Conservation (phyloP, 228 moss, liverwort and hornwort genomes). For the Sphagnum fallax region DNA sequence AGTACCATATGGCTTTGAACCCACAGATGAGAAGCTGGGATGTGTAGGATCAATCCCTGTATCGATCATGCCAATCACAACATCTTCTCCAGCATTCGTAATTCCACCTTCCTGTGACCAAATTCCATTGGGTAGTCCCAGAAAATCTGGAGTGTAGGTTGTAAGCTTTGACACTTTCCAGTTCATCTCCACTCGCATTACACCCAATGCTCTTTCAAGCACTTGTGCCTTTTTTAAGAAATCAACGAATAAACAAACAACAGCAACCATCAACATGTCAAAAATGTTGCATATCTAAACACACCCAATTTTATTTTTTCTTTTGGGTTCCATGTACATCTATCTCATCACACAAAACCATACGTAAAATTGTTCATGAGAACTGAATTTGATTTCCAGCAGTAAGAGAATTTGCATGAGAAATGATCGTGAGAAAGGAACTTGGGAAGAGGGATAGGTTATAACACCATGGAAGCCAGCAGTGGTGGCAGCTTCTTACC, state of each 20-base stretch:
- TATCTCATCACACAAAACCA: not conserved
- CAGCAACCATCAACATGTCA: not conserved
- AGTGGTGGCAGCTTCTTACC: slow-evolving; percentile 18
- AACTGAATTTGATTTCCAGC: not conserved
- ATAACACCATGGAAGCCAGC: not conserved
- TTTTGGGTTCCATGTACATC: not conserved
- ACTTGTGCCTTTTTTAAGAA: slow-evolving; percentile 30
- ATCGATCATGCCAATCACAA: slow-evolving; percentile 37
- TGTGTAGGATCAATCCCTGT: slow-evolving; percentile 38
- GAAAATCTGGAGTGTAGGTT: slow-evolving; percentile 33
- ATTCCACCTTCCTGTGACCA: slow-evolving; percentile 29
- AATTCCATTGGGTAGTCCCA: slow-evolving; percentile 26
- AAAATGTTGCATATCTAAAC: not conserved
- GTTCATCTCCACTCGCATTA: slow-evolving; percentile 49
- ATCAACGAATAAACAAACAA: not conserved
- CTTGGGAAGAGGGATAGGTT: not conserved
- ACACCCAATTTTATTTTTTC: not conserved
- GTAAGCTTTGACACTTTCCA: slow-evolving; percentile 29
- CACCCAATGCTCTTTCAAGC: slow-evolving; percentile 33
- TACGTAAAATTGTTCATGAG: not conserved
- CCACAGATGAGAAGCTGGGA: slow-evolving; percentile 19
- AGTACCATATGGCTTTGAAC: slow-evolving; percentile 24
- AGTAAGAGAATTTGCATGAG: not conserved
- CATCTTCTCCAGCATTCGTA: slow-evolving; percentile 27
- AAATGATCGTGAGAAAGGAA: not conserved